Base-by-base conservation (phyloP, 2,329 filamentous ascomycete genomes). In the Coniochaeta pulveracea region DNA sequence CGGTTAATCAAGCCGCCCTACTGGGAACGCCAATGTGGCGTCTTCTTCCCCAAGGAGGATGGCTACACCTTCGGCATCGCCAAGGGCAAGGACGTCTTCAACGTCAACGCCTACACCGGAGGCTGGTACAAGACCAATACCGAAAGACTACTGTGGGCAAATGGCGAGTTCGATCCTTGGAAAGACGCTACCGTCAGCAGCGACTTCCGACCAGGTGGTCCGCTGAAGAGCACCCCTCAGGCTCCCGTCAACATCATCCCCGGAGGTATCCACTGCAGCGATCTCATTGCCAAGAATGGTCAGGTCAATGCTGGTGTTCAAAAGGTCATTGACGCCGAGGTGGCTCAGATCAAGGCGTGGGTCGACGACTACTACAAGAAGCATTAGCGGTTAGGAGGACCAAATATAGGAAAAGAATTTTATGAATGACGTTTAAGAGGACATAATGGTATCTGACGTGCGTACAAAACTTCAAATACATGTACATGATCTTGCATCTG, bases 311-410 rank as follows among this genome's bases (percentile, higher is more conserved):
- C 51, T 0, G 69, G 61, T 0, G 60, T 64, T 2, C 56, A 64
- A 46, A 51, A 52, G 25, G 58, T 76, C 2, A 63, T 71, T 24
- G 57, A 72, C 42, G 57, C 58, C 17, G 61, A 68, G 47, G 54
- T 73, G 4, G 55, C 51, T 10, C 60, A 70, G 48, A 63, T 77
- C 41, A 63, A 59, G 40, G 47, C 45, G 15, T 76, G 72, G 72
- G 65, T 76, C 3, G 54, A 49, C 1, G 66, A 75, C 47, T 76
- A 53, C 33, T 60, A 61, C 34, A 40, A 47, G 34, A 51, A 55
- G 46, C n/a, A n/a, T n/a, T n/a, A n/a, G n/a, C n/a, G n/a, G n/a
- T n/a, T n/a, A n/a, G n/a, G n/a, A n/a, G n/a, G n/a, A n/a, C n/a
- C n/a, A n/a, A n/a, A n/a, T n/a, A n/a, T n/a, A n/a, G n/a, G n/a